A percentile compares a stretch with the other conserved stretches of the same genome.
Conservation (phyloP, 441 rosid species). For the Theobroma grandiflorum region DNA sequence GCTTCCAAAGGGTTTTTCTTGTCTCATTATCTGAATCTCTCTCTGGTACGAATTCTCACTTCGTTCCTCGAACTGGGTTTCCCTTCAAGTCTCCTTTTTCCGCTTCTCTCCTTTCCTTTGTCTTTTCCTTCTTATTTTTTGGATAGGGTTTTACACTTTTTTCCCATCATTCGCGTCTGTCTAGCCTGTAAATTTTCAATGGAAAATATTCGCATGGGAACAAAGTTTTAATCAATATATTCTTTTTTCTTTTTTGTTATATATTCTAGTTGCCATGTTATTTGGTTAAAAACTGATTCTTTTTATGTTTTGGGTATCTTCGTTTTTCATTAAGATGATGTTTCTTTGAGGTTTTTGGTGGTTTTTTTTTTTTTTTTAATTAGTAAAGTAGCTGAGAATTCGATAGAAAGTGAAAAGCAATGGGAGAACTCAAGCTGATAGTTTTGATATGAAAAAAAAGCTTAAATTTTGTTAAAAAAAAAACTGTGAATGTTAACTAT, state of each 20-base stretch:
- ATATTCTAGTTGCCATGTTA: not conserved
- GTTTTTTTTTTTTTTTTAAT: no score
- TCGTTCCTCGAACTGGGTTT: slow-evolving; percentile 14
- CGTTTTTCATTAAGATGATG: not conserved
- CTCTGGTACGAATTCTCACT: slow-evolving; percentile 2
- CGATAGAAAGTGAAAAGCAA: not conserved
- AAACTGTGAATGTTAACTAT: no score
- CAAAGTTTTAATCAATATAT: not conserved
- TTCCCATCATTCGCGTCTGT: not conserved
- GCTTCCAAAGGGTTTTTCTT: not conserved
- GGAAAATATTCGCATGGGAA: not conserved
- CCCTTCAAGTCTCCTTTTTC: not conserved
- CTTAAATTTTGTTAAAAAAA: not conserved
- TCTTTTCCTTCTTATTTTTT: not conserved
- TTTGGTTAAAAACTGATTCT: not conserved
- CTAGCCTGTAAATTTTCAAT: not conserved
- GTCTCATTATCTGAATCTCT: not conserved
- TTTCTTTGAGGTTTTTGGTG: not conserved
- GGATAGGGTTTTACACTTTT: slow-evolving; percentile 17
- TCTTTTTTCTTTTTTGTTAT: not conserved
- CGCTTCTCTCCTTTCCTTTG: not conserved
- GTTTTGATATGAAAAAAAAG: slow-evolving; percentile 7
- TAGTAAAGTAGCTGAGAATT: not conserved
- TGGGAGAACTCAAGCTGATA: not conserved
- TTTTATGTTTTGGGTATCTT: not conserved